A percentile compares a stretch with the other conserved stretches of the same genome.
These are phyloP conservation scores for Neopestalotiopsis clavispora DNA, from an alignment of 2,329 filamentous ascomycete genomes.

Conservation along the genomic window DNA sequence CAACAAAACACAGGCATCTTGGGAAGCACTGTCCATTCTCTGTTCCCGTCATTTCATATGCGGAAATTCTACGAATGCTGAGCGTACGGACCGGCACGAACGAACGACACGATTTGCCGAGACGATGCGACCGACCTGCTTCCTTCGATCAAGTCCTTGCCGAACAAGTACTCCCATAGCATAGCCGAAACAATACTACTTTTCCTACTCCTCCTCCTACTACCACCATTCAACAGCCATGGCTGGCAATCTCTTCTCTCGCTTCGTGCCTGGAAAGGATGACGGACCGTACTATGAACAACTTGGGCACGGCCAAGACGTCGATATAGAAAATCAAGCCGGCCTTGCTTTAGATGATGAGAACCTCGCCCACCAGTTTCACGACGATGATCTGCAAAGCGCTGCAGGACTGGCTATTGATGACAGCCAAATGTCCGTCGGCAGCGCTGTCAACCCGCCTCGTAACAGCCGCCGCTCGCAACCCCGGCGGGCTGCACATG, in stretches of 20 bases:
- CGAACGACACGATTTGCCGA: background rate
- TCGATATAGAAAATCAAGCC: constrained; percentile 47
- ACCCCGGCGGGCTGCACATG: constrained; percentile 21
- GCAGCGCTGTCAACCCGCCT: constrained; percentile 35
- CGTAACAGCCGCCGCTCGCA: constrained; percentile 22
- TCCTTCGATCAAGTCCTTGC: background rate
- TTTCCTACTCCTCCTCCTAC: too few species aligned
- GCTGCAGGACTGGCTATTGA: constrained; percentile 46
- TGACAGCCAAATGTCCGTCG: constrained; percentile 51
- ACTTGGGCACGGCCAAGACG: constrained; percentile 46
- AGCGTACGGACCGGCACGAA: background rate
- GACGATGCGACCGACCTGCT: constrained; percentile 10
- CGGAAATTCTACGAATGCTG: background rate
- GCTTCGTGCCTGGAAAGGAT: constrained; percentile 41
- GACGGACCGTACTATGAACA: constrained; percentile 56
- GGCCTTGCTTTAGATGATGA: constrained; percentile 56
- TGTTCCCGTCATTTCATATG: background rate
- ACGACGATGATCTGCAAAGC: constrained; percentile 53
- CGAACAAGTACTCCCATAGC: background rate
- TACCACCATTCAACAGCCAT: constrained; percentile 35
- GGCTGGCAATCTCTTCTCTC: constrained; percentile 54
- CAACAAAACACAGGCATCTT: background rate
- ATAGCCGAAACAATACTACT: background rate
- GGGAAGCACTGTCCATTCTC: background rate
- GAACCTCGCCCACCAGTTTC: constrained; percentile 56